These are phyloP conservation scores for Neoboletus magnificus DNA, from an alignment of 768 basidiomycete species.

Conservation along the genomic window DNA sequence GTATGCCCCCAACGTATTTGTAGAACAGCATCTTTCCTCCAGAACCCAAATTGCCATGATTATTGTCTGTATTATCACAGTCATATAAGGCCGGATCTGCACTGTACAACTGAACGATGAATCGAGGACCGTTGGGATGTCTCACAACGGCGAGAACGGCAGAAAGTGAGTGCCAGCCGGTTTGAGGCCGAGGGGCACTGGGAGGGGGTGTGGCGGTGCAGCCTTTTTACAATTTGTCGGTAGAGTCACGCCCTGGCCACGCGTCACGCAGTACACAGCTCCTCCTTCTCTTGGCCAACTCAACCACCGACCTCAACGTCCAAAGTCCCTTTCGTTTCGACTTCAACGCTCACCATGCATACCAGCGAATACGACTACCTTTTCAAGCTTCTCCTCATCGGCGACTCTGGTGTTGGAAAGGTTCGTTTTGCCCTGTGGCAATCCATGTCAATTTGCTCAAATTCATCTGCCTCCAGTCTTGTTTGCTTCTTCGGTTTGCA, in stretches of 20 bases:
- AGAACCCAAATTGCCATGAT: neutral
- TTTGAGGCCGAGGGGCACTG: constrained; percentile 2
- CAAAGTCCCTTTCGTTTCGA: constrained; percentile 26
- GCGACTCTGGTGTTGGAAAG: constrained; percentile 95
- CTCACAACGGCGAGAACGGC: neutral
- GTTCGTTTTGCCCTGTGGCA: constrained; percentile 37
- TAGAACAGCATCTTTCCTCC: neutral
- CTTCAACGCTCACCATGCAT: constrained; percentile 56
- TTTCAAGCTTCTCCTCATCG: constrained; percentile 94
- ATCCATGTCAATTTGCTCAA: constrained; percentile 23
- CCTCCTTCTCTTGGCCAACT: constrained; percentile 32
- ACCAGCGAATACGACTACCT: constrained; percentile 95
- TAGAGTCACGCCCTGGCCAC: constrained; percentile 30
- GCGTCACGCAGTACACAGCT: constrained; percentile 32
- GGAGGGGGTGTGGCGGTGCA: constrained; percentile 25
- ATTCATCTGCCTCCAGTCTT: constrained; percentile 59
- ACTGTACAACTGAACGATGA: neutral
- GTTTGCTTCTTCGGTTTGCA: constrained; percentile 85
- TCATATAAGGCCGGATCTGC: neutral
- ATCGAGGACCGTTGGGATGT: neutral
- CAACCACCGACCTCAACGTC: constrained; percentile 29
- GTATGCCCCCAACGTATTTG: neutral
- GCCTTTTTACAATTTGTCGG: constrained; percentile 12
- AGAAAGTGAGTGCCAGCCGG: neutral
- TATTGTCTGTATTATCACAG: neutral